Evolutionary conservation across 1,284 basidiomycete genomes (phyloP), one percentile per base, ranked within the genome.

Genomic region (Sutorius eximius): DNA sequence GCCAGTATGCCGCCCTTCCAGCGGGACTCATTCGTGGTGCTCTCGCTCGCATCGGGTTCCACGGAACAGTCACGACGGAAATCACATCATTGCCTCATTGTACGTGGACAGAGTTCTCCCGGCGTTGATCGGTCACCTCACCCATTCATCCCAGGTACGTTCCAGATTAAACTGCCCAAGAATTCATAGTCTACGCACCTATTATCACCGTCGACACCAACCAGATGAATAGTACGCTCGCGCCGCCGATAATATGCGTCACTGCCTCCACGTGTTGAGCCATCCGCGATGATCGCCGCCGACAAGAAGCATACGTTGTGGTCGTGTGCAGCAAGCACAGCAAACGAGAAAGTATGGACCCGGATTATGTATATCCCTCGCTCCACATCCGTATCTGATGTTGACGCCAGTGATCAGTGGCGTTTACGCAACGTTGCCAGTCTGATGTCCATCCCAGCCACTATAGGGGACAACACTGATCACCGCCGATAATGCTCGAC

Each of bases 21-120:
- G 84, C 85, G 41, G 93, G 92, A 15, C 81, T 95, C 42, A 85
- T 96, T 45, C 83, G 86, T 53, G 93, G 93, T n/a, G 85, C 90
- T 2, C 80, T 95, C 1, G 74, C 80, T 8, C 78, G 92, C 47
- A 73, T 95, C n/a, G 93, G 93, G 13, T 82, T 87, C 59, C 79
- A 86, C 41, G 85, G 82, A 18, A 84, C 80, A 2, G 89, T 95
- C 0, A 76, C 81, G 0, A 86, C 91, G 7, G 93, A 96, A 67
- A 82, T 91, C 4, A 84, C 81, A 2, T 78, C 82, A n/a, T 68
- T 94, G 62, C 93, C 93, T 16, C 91, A 93, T 77, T 95, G 93
- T 93, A 70, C 59, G 83, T 73, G 12, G 5, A 24, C 44, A 42
- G 12, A 18, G 4, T 29, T 18, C 13, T 48, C 6, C 41, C 30